Conservation (phyloP, 2,329 filamentous ascomycete genomes). For the Trichoderma cornu-damae region DNA sequence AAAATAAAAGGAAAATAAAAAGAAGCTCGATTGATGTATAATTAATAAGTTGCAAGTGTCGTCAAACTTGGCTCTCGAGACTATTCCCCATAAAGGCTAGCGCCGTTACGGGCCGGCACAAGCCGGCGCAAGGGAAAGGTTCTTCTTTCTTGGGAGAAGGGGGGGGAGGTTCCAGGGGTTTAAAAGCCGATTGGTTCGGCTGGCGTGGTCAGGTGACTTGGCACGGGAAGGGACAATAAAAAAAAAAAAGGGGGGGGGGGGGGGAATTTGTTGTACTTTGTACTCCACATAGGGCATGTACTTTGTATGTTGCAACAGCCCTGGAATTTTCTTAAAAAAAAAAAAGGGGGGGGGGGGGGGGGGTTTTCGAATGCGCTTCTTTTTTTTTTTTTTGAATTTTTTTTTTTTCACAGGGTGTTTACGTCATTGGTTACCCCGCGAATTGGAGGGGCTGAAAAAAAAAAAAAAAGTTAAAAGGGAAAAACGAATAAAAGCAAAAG, state of each 20-base stretch:
- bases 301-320: too few species aligned
- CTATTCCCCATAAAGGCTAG: constrained; percentile 5
- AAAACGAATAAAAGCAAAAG: too few species aligned
- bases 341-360: not conserved
- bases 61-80: constrained; percentile 15
- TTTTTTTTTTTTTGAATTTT: not conserved
- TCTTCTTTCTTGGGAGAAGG: not conserved
- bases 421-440: constrained; percentile 12
- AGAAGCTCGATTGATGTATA: too few species aligned
- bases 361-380: not conserved
- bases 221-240: not conserved
- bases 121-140: constrained; percentile 12
- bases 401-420: not conserved
- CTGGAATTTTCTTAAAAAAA: too few species aligned
- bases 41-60: constrained; percentile 3
- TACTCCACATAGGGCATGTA: too few species aligned
- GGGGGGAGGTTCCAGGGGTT: too few species aligned
- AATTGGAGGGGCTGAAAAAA: constrained; percentile 14
- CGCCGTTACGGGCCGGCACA: constrained; percentile 17
- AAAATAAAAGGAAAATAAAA: not conserved
- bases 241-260: not conserved
- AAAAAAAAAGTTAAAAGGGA: too few species aligned
- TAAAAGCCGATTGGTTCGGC: constrained; percentile 18
- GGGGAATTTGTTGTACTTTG: too few species aligned
- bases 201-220: constrained; percentile 8